A percentile compares a stretch with the other conserved stretches of the same genome.
Conservation (phyloP, 352 stramenopile genomes). For the Peronospora farinosa region DNA sequence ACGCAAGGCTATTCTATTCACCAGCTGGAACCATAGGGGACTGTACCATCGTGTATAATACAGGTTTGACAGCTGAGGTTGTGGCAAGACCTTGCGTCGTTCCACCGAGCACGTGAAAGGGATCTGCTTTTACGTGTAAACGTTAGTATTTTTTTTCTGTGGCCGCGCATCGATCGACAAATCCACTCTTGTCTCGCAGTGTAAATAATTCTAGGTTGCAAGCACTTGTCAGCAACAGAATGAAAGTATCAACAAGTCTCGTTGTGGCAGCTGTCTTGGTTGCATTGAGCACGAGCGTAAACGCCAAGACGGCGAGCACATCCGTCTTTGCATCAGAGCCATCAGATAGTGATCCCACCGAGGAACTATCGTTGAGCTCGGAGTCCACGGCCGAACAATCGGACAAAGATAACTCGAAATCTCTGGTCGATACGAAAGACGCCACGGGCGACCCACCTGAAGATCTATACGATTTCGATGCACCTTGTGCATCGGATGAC, state of each 20-base stretch:
- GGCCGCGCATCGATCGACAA: constrained; percentile 12
- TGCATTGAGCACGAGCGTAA: constrained; percentile 5
- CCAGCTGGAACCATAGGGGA: constrained; percentile 14
- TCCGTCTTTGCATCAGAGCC: constrained; percentile 4
- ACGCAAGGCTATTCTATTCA: constrained; percentile 7
- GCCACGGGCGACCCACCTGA: constrained; percentile 8
- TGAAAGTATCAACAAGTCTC: constrained; percentile 26
- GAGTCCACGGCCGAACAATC: constrained; percentile 5
- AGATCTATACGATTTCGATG: constrained; percentile 1
- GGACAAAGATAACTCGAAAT: constrained; percentile 6
- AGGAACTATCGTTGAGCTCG: constrained; percentile 10
- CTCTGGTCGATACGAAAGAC: not conserved
- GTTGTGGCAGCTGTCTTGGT: constrained; percentile 18
- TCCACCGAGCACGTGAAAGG: constrained; percentile 17
- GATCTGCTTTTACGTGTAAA: constrained; percentile 23
- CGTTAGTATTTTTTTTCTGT: constrained; percentile 18
- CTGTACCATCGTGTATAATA: not conserved
- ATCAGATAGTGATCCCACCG: constrained; percentile 8
- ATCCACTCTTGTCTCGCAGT: constrained; percentile 5
- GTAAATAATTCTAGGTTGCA: constrained; percentile 23
- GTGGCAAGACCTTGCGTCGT: constrained; percentile 2
- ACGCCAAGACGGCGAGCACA: constrained; percentile 7
- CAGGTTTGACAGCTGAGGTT: constrained; percentile 10
- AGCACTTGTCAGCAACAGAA: constrained; percentile 17
- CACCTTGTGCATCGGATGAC: constrained; percentile 1